A percentile compares a stretch with the other conserved stretches of the same genome.
Evolutionary conservation across 2,329 filamentous ascomycete genomes (phyloP).

Genomic region (Hymenoscyphus albidus): DNA sequence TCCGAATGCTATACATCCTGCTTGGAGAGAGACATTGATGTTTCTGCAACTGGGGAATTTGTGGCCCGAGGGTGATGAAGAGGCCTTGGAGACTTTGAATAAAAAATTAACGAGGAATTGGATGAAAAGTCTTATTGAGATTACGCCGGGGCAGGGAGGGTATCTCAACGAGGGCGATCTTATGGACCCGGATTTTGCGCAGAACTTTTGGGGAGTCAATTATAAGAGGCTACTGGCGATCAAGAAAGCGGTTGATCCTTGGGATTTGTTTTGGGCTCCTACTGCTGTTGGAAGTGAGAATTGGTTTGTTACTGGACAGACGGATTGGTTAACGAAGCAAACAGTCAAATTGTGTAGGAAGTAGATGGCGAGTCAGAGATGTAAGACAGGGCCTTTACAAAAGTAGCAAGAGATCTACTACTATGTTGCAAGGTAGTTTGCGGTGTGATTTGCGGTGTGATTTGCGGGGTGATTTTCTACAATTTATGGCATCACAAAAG

Average conservation of each 20-base stretch:
- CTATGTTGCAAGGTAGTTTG: too few species aligned
- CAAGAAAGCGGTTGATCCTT: slow-evolving; percentile 20
- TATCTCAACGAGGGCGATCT: slow-evolving; percentile 51
- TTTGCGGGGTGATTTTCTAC: too few species aligned
- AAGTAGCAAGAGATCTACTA: too few species aligned
- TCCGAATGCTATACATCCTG: slow-evolving; percentile 16
- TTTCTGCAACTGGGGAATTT: slow-evolving; percentile 5
- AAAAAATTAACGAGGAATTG: slow-evolving; percentile 31
- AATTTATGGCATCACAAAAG: too few species aligned
- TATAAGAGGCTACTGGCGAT: slow-evolving; percentile 19
- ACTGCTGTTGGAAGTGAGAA: slow-evolving; percentile 20
- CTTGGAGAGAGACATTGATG: slow-evolving; percentile 17
- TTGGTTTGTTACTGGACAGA: slow-evolving; percentile 8
- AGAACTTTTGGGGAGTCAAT: slow-evolving; percentile 41
- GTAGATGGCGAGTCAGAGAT: background rate
- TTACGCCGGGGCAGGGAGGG: slow-evolving; percentile 40
- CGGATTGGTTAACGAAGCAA: slow-evolving; percentile 7
- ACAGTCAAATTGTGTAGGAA: slow-evolving; percentile 6
- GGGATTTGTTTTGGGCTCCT: slow-evolving; percentile 17
- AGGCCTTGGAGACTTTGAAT: slow-evolving; percentile 27
- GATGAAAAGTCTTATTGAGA: slow-evolving; percentile 32
- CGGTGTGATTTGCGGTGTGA: too few species aligned
- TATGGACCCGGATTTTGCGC: slow-evolving; percentile 40
- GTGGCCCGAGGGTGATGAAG: slow-evolving; percentile 20
- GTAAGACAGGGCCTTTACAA: too few species aligned